These are phyloP conservation scores for Eimeria tenella DNA, from an alignment of 169 alveolate genomes.

Conservation along the genomic window DNA sequence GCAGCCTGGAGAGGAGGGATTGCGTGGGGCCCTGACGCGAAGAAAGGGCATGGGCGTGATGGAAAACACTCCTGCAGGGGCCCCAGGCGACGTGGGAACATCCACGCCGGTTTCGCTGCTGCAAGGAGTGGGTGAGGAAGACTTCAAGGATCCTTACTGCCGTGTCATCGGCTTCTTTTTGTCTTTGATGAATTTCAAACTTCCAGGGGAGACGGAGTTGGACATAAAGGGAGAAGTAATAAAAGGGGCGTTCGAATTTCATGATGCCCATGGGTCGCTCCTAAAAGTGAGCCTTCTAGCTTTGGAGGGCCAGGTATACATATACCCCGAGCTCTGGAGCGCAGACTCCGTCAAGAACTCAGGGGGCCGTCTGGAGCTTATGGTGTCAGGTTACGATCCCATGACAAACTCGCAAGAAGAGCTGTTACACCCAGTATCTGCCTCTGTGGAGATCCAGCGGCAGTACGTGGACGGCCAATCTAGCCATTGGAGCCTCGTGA, in stretches of 20 bases:
- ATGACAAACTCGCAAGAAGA: conserved; percentile 78
- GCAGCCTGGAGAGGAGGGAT: conserved; percentile 35
- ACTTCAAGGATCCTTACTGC: conserved; percentile 63
- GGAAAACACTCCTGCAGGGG: background rate
- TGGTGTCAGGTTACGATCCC: conserved; percentile 79
- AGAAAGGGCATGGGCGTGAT: background rate
- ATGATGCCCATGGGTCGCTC: conserved; percentile 77
- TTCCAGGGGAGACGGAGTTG: conserved; percentile 70
- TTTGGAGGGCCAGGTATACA: conserved; percentile 70
- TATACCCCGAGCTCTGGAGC: conserved; percentile 66
- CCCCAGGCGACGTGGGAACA: conserved; percentile 33
- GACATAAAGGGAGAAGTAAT: conserved; percentile 34
- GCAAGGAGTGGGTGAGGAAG: conserved; percentile 40
- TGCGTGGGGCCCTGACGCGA: background rate
- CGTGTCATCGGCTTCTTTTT: conserved; percentile 47
- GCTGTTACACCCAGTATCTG: conserved; percentile 71
- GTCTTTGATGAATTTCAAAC: conserved; percentile 47
- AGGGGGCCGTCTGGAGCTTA: conserved; percentile 69
- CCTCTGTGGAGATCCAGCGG: conserved; percentile 72
- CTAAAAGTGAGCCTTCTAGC: conserved; percentile 67
- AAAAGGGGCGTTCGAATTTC: conserved; percentile 68
- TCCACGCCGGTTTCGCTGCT: conserved; percentile 31
- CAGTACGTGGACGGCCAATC: conserved; percentile 46
- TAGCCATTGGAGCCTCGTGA: conserved; percentile 66
- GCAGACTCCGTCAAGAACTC: conserved; percentile 57